phyloP scores from a whole-genome alignment of 305 asterid genomes.

The Solanum hybrid region DNA sequence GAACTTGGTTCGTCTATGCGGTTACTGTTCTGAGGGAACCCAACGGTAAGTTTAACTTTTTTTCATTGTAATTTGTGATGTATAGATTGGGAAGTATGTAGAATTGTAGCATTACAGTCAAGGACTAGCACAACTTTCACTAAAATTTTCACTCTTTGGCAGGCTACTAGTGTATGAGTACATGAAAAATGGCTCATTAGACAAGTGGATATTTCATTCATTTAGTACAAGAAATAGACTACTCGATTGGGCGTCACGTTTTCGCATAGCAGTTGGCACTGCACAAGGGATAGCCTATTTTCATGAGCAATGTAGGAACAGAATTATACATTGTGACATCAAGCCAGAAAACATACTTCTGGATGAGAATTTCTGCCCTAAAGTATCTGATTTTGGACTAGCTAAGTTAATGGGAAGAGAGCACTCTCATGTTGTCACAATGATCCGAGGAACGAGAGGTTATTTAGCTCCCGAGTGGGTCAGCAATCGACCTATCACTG shows the following conservation, averaged over 20 bases:
- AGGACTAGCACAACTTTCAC: neutral
- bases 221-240: conserved; percentile 22
- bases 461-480: conserved; percentile 80
- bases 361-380: conserved; percentile 64
- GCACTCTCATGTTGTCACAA: conserved; percentile 67
- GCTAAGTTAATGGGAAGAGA: conserved; percentile 85
- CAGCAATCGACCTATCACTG: conserved; percentile 67
- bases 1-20: conserved; percentile 74
- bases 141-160: conserved; percentile 2
- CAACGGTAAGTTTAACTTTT: neutral
- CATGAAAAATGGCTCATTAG: conserved; percentile 78
- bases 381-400: conserved; percentile 76
- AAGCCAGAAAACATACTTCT: conserved; percentile 33
- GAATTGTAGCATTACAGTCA: neutral
- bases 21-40: conserved; percentile 66
- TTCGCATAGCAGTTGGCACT: conserved; percentile 52
- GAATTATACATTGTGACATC: conserved; percentile 78
- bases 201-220: conserved; percentile 75
- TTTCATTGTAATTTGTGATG: neutral
- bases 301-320: conserved; percentile 79
- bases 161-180: conserved; percentile 85
- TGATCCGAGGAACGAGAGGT: conserved; percentile 75
- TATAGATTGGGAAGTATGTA: conserved; percentile 13
- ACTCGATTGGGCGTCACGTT: conserved; percentile 70
- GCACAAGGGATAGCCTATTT: conserved; percentile 83